A percentile compares a stretch with the other conserved stretches of the same genome.
phyloP scores from a whole-genome alignment of 2,329 filamentous ascomycete species.

The Lecanicillium sp. region DNA sequence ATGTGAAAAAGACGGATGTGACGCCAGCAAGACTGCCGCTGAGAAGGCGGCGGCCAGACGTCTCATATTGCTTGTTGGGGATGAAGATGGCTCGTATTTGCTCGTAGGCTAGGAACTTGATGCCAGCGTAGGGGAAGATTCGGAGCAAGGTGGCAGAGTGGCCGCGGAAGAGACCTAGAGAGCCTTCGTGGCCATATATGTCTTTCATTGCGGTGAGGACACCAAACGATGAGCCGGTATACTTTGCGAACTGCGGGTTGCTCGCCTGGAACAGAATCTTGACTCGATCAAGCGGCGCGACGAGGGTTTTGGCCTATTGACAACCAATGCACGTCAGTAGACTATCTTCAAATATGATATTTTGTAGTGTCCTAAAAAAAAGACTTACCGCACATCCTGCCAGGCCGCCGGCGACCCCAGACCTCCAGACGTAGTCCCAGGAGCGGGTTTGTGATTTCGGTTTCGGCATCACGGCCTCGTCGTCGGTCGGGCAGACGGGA shows the following conservation, averaged over 20 bases:
- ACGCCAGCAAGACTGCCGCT: constrained; percentile 73
- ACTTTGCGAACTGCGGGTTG: constrained; percentile 90
- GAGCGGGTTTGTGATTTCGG: constrained; percentile 50
- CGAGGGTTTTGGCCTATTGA: constrained; percentile 79
- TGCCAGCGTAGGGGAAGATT: constrained; percentile 94
- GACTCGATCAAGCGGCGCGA: constrained; percentile 91
- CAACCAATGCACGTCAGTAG: not conserved
- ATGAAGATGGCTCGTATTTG: constrained; percentile 82
- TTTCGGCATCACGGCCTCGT: constrained; percentile 36
- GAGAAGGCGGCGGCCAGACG: constrained; percentile 63
- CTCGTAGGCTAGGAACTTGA: constrained; percentile 97
- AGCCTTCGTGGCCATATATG: constrained; percentile 70
- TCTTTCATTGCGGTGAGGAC: constrained; percentile 74
- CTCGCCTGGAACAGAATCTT: constrained; percentile 98
- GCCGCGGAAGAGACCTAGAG: constrained; percentile 75
- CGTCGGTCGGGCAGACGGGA: constrained; percentile 40
- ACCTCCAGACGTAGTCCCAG: constrained; percentile 75
- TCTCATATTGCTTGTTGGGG: constrained; percentile 63
- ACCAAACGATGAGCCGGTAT: constrained; percentile 81
- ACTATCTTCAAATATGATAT: not conserved
- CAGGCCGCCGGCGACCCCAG: constrained; percentile 77
- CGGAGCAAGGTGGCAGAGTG: constrained; percentile 90
- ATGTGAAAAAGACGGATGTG: constrained; percentile 91
- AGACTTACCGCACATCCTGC: constrained; percentile 86
- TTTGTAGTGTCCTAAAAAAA: constrained; percentile 1